Evolutionary conservation across 2,329 filamentous ascomycete genomes (phyloP).

Genomic region (Colletotrichum eremochloae): DNA sequence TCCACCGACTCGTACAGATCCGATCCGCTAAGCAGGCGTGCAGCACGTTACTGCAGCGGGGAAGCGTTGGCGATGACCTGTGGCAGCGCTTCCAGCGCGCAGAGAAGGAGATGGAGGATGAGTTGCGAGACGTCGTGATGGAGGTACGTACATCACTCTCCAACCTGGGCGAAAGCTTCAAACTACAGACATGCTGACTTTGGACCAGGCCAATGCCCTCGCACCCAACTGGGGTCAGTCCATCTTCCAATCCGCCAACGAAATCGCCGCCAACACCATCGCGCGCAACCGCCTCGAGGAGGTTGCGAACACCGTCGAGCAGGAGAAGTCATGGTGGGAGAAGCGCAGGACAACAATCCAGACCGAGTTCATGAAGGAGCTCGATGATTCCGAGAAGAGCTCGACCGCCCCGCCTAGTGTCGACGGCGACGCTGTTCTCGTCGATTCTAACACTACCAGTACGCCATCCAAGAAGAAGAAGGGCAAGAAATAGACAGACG

Average conservation of each 20-base stretch:
- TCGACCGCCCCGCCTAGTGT: constrained; percentile 66
- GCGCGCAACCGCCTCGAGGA: constrained; percentile 82
- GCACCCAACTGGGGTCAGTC: constrained; percentile 89
- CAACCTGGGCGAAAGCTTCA: neutral
- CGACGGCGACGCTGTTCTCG: constrained; percentile 83
- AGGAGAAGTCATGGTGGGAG: constrained; percentile 94
- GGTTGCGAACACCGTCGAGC: constrained; percentile 76
- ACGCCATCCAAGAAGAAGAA: constrained; percentile 72
- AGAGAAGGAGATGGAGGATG: constrained; percentile 98
- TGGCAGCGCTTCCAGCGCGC: constrained; percentile 93
- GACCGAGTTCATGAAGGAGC: constrained; percentile 85
- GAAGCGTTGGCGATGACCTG: constrained; percentile 94
- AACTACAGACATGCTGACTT: constrained; percentile 10
- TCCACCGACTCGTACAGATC: constrained; percentile 90
- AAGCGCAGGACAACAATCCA: constrained; percentile 81
- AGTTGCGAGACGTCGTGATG: constrained; percentile 91
- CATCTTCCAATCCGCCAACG: constrained; percentile 98
- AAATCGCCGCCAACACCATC: constrained; percentile 88
- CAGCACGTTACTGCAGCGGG: constrained; percentile 84
- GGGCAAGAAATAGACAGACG: constrained; percentile 67
- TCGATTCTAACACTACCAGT: constrained; percentile 68
- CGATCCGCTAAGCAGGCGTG: constrained; percentile 90
- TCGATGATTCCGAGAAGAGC: constrained; percentile 73
- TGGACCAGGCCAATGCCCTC: constrained; percentile 85
- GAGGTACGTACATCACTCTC: constrained; percentile 71